Percentiles rank a stretch among this genome's conserved stretches.
phyloP scores from a whole-genome alignment of 305 asterid species.

The Fraxinus floribunda region DNA sequence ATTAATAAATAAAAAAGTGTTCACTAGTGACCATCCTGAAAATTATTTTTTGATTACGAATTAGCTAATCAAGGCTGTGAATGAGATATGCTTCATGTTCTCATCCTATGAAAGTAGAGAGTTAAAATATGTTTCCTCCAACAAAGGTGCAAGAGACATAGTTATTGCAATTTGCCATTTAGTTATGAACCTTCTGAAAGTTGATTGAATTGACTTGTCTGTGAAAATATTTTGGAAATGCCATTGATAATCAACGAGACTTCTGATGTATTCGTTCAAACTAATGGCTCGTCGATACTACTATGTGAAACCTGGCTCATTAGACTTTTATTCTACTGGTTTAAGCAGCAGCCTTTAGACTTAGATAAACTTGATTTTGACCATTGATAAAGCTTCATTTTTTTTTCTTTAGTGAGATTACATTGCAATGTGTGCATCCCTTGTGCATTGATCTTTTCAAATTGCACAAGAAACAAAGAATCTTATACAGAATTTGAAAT shows the following conservation, averaged over 20 bases:
- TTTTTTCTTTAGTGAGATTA: not conserved
- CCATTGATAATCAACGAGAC: not conserved
- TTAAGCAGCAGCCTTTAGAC: not conserved
- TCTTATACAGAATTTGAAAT: not conserved
- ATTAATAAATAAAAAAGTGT: not conserved
- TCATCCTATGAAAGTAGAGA: not conserved
- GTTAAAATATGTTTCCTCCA: not conserved
- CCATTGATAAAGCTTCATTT: not conserved
- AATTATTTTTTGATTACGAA: not conserved
- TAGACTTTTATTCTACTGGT: not conserved
- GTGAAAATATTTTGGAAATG: not conserved
- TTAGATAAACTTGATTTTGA: not conserved
- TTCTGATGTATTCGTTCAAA: not conserved
- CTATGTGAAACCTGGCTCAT: not conserved
- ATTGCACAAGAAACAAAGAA: not conserved
- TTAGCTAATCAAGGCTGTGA: not conserved
- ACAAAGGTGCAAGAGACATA: not conserved
- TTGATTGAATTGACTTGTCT: not conserved
- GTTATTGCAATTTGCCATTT: not conserved
- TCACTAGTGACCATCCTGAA: not conserved
- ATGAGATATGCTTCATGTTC: not conserved
- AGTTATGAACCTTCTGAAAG: not conserved
- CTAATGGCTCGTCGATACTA: not conserved
- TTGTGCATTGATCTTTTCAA: not conserved
- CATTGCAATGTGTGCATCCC: not conserved